Evolutionary conservation across 2,329 filamentous ascomycete genomes (phyloP).

Genomic region (Nothophoma quercina): DNA sequence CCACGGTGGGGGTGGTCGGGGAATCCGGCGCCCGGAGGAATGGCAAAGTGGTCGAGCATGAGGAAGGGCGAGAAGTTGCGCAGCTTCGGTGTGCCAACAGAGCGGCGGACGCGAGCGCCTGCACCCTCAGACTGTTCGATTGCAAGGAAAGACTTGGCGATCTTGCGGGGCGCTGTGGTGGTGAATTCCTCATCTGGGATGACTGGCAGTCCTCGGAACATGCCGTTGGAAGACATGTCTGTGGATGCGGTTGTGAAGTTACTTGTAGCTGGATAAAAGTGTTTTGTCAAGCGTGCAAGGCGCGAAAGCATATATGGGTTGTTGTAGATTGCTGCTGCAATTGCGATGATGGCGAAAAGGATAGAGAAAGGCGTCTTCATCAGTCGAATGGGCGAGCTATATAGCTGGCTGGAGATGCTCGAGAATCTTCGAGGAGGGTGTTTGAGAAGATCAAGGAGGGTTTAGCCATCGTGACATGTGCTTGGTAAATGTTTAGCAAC

Average conservation of each 20-base stretch:
- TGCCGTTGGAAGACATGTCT: conserved; percentile 41
- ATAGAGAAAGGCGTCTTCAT: conserved; percentile 53
- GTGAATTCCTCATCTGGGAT: conserved; percentile 51
- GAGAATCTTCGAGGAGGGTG: conserved; percentile 41
- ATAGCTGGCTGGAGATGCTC: conserved; percentile 36
- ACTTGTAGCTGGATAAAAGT: conserved; percentile 35
- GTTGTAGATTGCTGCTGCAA: conserved; percentile 49
- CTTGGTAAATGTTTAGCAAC: conserved; percentile 43
- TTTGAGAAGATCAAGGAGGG: conserved; percentile 17
- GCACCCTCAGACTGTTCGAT: conserved; percentile 87
- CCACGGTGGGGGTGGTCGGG: conserved; percentile 86
- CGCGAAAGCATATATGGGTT: conserved; percentile 53
- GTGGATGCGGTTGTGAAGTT: conserved; percentile 32
- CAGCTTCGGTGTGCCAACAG: conserved; percentile 82
- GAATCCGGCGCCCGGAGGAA: conserved; percentile 83
- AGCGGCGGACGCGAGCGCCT: conserved; percentile 85
- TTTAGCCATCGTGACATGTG: conserved; percentile 28
- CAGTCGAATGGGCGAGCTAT: conserved; percentile 39
- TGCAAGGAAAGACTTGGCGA: conserved; percentile 84
- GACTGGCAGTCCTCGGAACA: conserved; percentile 59
- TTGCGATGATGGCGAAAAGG: conserved; percentile 53
- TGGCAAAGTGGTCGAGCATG: conserved; percentile 90
- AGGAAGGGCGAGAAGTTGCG: conserved; percentile 91
- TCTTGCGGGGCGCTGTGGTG: conserved; percentile 68
- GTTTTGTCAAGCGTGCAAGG: conserved; percentile 42